Evolutionary conservation across 1,284 basidiomycete species (phyloP).

Genomic region (Somion occarium): DNA sequence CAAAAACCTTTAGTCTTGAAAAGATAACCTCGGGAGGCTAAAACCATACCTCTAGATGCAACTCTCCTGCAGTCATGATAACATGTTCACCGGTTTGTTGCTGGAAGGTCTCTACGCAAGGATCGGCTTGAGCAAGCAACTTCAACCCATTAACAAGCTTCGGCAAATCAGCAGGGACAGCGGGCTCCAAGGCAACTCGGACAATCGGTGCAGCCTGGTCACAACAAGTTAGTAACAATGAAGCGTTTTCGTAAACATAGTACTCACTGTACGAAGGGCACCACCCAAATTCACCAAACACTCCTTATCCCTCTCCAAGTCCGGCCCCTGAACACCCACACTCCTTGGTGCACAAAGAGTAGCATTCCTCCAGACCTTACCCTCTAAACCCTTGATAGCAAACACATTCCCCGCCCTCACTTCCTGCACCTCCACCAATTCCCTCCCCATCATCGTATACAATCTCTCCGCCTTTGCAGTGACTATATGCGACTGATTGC

Average conservation of each 20-base stretch:
- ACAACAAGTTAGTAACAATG: not conserved
- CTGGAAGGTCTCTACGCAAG: conserved; percentile 95
- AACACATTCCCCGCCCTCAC: conserved; percentile 97
- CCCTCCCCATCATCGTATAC: conserved; percentile 98
- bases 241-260: conserved; percentile 1
- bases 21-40: not conserved
- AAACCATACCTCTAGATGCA: conserved; percentile 82
- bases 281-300: conserved; percentile 83
- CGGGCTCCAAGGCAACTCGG: conserved; percentile 91
- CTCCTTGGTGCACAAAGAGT: conserved; percentile 77
- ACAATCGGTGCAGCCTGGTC: conserved; percentile 84
- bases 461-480: conserved; percentile 67
- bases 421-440: conserved; percentile 78
- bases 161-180: conserved; percentile 86
- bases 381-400: conserved; percentile 87
- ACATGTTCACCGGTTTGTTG: conserved; percentile 98
- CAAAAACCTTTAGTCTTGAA: conserved; percentile 1
- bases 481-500: conserved; percentile 69
- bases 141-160: conserved; percentile 87
- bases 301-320: conserved; percentile 37
- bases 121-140: conserved; percentile 92
- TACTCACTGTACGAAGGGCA: conserved; percentile 63
- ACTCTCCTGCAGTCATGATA: conserved; percentile 92
- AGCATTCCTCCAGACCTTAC: conserved; percentile 86
- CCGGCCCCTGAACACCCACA: conserved; percentile 33